Evolutionary conservation across 768 basidiomycete genomes (phyloP).

Genomic region (Xanthoconium stramineum): DNA sequence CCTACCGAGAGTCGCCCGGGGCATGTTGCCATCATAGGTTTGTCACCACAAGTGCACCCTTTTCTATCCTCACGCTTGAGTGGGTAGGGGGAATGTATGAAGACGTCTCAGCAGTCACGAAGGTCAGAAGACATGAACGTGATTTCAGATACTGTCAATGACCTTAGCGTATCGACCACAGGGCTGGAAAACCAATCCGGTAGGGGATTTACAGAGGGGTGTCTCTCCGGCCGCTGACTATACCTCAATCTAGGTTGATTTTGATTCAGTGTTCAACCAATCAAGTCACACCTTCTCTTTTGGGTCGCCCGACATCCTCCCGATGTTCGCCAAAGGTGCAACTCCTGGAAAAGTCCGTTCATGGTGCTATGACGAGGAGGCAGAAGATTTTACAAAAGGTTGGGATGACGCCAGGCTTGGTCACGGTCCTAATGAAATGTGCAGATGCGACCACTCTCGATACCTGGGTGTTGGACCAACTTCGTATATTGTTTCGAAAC

Average conservation of each 20-base stretch:
- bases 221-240: background rate
- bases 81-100: slow-evolving; percentile 84
- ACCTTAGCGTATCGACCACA: slow-evolving; percentile 23
- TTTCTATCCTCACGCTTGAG: slow-evolving; percentile 3
- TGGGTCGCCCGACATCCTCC: slow-evolving; percentile 84
- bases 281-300: slow-evolving; percentile 77
- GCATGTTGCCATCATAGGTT: slow-evolving; percentile 85
- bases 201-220: slow-evolving; percentile 21
- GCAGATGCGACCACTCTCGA: slow-evolving; percentile 76
- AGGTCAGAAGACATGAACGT: slow-evolving; percentile 41
- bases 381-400: slow-evolving; percentile 88
- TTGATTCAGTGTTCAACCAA: slow-evolving; percentile 87
- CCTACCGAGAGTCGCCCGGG: slow-evolving; percentile 88
- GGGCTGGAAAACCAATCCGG: slow-evolving; percentile 88
- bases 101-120: slow-evolving; percentile 84
- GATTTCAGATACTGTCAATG: slow-evolving; percentile 3
- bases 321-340: slow-evolving; percentile 82
- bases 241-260: slow-evolving; percentile 48
- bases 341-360: slow-evolving; percentile 64
- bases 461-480: slow-evolving; percentile 72
- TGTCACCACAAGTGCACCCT: slow-evolving; percentile 2
- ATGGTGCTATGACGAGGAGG: slow-evolving; percentile 74
- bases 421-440: background rate
- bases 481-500: slow-evolving; percentile 59
- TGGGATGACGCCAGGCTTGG: background rate